Base-by-base conservation (phyloP, 192 early-diverging fungal genomes). In the Allomyces javanicus region DNA sequence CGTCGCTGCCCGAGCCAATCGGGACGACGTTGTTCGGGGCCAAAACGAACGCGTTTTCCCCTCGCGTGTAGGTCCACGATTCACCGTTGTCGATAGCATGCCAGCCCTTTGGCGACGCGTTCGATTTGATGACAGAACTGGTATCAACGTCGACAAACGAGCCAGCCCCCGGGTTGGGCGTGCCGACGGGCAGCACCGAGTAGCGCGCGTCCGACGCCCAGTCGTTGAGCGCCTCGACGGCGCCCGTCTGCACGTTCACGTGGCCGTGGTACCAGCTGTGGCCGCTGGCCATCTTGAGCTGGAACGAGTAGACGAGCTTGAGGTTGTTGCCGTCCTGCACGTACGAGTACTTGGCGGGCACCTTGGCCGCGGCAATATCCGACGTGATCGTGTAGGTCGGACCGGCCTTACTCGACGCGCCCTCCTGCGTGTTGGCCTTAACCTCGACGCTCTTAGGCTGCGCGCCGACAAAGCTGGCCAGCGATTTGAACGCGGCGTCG, bases 31-130 rank as follows among this genome's bases (percentile, higher is more conserved):
- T 76, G 71, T 73, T 61, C 23, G 50, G 12, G 3, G 50, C 12
- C 12, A 90, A 90, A n/a, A 91, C 88, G 75, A 82, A 93, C 40
- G 89, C 92, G 72, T 97, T 97, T 78, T 94, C 94, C 21, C 94
- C 94, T 22, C 82, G 72, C 6, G 91, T 97, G n/a, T 75, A 78
- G 61, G 84, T 88, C 67, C 77, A 85, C 26, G 33, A 66, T 17
- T 69, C 66, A 25, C 44, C 65, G 44, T n/a, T n/a, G n/a, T 71
- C 72, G 66, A 40, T 64, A 19, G 66, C 61, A 67, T 77, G 75
- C 85, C 92, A 92, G 22, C 89, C 88, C 25, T 81, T 61, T 22
- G 83, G 87, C 3, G 86, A 88, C 1, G 84, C 79, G 19, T 70
- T 64, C 9, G 62, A 23, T 68, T 86, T 75, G 7, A 72, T 73